A percentile compares a stretch with the other conserved stretches of the same genome.
Evolutionary conservation across 1,284 basidiomycete genomes (phyloP).

Genomic region (Leccinum huronense): DNA sequence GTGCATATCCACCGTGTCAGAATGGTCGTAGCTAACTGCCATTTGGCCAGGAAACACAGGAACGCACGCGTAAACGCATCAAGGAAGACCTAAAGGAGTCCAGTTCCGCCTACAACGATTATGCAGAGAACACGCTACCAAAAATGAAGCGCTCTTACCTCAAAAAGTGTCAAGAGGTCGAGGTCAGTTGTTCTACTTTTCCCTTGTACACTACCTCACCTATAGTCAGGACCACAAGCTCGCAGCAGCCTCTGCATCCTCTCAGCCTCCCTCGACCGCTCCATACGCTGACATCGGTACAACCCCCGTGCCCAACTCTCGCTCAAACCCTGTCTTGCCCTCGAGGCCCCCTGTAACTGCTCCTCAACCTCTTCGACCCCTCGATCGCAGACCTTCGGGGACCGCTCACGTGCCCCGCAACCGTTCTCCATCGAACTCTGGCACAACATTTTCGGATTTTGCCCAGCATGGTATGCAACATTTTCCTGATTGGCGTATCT

Average conservation of each 20-base stretch:
- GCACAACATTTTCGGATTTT: constrained; percentile 69
- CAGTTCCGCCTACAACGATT: constrained; percentile 69
- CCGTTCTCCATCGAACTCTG: constrained; percentile 68
- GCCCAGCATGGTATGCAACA: constrained; percentile 64
- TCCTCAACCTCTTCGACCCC: constrained; percentile 67
- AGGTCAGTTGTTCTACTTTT: constrained; percentile 46
- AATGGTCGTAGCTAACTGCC: constrained; percentile 8
- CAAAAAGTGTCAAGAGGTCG: constrained; percentile 80
- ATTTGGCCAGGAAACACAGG: constrained; percentile 70
- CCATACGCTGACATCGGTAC: constrained; percentile 21
- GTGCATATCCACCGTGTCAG: constrained; percentile 38
- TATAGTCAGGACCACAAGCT: constrained; percentile 58
- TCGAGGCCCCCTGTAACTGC: constrained; percentile 51
- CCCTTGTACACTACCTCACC: constrained; percentile 14
- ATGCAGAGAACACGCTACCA: constrained; percentile 71
- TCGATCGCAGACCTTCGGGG: constrained; percentile 71
- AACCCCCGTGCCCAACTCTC: constrained; percentile 34
- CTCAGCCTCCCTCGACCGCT: constrained; percentile 22
- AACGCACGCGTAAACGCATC: constrained; percentile 84
- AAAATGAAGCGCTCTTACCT: constrained; percentile 75
- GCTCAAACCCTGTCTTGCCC: constrained; percentile 35
- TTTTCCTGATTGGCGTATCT: constrained; percentile 1
- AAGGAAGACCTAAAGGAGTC: constrained; percentile 85
- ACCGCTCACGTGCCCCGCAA: constrained; percentile 53
- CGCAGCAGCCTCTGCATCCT: constrained; percentile 41